These are phyloP conservation scores for Acrocalymma vagum DNA, from an alignment of 2,329 filamentous ascomycete species.

Conservation along the genomic window DNA sequence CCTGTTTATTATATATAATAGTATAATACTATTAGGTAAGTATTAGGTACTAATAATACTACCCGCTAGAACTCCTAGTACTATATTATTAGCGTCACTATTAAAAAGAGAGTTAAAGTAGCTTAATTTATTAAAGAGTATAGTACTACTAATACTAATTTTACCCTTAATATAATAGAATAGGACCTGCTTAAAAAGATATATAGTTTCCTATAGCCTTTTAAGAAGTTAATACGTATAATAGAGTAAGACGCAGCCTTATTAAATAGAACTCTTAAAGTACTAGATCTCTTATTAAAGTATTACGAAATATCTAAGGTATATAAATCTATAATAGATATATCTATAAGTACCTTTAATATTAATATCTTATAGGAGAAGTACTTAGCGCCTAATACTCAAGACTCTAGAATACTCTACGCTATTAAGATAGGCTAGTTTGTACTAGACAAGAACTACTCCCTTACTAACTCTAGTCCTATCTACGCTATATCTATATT, in stretches of 20 bases:
- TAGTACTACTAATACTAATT: not conserved
- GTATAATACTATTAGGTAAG: not conserved
- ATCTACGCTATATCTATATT: no score
- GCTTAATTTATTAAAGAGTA: slow-evolving; percentile 5
- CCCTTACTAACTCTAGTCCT: no score
- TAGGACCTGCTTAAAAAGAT: slow-evolving; percentile 8
- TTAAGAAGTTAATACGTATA: slow-evolving; percentile 8
- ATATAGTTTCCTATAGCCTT: slow-evolving; percentile 5
- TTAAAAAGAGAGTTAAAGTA: slow-evolving; percentile 5
- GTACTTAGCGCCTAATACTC: slow-evolving; percentile 4
- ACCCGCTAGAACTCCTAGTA: slow-evolving; percentile 10
- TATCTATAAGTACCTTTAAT: no score
- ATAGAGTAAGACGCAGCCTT: slow-evolving; percentile 6
- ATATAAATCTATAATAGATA: not conserved
- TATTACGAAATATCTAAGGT: slow-evolving; percentile 10
- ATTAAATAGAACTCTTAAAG: slow-evolving; percentile 1
- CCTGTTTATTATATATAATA: not conserved
- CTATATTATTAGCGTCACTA: slow-evolving; percentile 6
- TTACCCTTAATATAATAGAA: slow-evolving; percentile 2
- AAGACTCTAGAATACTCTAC: slow-evolving; percentile 4
- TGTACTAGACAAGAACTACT: slow-evolving; percentile 15
- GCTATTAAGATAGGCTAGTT: slow-evolving; percentile 12
- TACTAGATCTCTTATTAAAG: slow-evolving; percentile 5
- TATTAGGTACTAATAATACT: slow-evolving; percentile 9
- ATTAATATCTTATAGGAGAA: slow-evolving; percentile 5